Evolutionary conservation across 2,329 filamentous ascomycete species (phyloP), one percentile per base, ranked within the genome.

Genomic region (Trichoderma oligosporum): DNA sequence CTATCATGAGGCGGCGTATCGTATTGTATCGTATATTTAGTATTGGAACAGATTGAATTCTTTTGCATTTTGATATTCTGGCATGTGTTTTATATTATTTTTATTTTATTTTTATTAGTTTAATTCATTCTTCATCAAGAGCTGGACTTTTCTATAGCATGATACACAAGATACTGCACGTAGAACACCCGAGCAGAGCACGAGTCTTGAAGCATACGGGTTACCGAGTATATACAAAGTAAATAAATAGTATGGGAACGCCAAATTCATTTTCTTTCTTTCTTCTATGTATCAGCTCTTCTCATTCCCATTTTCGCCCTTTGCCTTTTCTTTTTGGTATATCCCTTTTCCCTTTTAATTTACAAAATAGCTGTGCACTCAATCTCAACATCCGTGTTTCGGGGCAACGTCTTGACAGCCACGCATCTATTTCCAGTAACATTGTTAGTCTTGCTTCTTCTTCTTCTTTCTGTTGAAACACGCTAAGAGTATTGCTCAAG

Each of bases 391-490:
- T 71, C 69, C 3, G 69, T 69, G 44, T 67, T 66, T 20, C 65
- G 58, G 4, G 70, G 70, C 44, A 71, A 62, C 3, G 67, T 69
- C 67, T 71, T 70, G 57, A 72, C 70, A 12, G 70, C 69, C 16
- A 71, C 70, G 55, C 70, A 71, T n/a, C 68, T 70, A 53, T 61
- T 39, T 4, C 11, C 20, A 31, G n/a, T 25, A 38, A 25, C 24
- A 16, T 12, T 6, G 24, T 48, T 29, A 41, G 29, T 25, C 8
- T 20, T n/a, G 31, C 14, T 25, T 24, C 12, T 8, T 35, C 9
- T 11, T 24, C 31, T 18, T 20, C 4, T 22, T 35, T 14, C 11
- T 20, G 36, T n/a, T n/a, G n/a, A 2, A 11, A 22, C 38, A 48
- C 45, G 22, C 31, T 18, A 38, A 38, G n/a, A n/a, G n/a, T n/a